A percentile compares a stretch with the other conserved stretches of the same genome.
phyloP scores from a whole-genome alignment of 352 stramenopile genomes.

The Globisporangium iwayamae region DNA sequence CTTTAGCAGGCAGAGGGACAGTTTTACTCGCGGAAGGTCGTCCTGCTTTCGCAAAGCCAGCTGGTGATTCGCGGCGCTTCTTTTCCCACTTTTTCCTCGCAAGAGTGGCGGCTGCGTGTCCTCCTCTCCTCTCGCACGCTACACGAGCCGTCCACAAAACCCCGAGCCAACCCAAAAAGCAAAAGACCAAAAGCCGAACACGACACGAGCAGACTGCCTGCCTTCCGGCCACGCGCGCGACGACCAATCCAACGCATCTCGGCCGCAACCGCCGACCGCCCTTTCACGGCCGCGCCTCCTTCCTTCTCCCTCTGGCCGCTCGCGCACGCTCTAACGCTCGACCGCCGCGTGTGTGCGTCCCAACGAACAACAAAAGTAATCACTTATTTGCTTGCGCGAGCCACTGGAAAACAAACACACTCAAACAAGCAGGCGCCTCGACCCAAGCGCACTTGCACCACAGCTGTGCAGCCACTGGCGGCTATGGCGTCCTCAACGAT shows the following conservation, averaged over 20 bases:
- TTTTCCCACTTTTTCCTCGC: background rate
- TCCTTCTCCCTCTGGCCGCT: background rate
- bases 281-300: background rate
- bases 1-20: conserved; percentile 2
- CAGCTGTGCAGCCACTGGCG: background rate
- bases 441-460: no score
- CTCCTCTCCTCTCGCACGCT: conserved; percentile 7
- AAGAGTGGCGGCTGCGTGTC: conserved; percentile 7
- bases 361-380: conserved; percentile 14
- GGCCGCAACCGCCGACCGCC: background rate
- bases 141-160: background rate
- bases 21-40: background rate
- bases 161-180: background rate
- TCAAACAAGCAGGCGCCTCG: background rate
- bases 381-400: background rate
- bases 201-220: background rate
- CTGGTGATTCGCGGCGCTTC: background rate
- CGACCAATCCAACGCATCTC: background rate
- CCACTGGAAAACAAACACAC: background rate
- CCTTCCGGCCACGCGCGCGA: background rate
- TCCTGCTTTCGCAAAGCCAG: background rate
- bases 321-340: background rate
- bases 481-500: conserved; percentile 1
- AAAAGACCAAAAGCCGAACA: background rate
- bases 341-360: background rate